Percentiles rank a stretch among this genome's conserved stretches.
phyloP scores from a whole-genome alignment of 441 rosid species.

The Corymbia citriodora region DNA sequence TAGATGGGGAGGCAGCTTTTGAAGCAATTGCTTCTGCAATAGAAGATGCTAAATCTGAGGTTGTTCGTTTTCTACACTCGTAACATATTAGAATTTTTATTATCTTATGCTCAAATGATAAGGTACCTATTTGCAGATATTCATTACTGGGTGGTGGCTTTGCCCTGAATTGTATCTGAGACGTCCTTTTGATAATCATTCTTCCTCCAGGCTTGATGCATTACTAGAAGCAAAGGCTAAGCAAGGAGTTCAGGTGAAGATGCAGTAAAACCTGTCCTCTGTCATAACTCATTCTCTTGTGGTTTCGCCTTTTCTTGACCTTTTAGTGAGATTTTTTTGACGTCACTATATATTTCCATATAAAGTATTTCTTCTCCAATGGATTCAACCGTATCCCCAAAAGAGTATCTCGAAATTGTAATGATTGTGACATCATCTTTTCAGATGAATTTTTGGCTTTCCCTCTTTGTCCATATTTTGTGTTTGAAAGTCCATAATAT shows the following conservation, averaged over 20 bases:
- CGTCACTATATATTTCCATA: not conserved
- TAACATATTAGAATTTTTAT: not conserved
- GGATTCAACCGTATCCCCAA: not conserved
- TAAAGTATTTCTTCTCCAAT: not conserved
- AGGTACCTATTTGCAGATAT: slow-evolving; percentile 54
- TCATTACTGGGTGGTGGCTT: slow-evolving; percentile 99
- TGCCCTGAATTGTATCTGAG: slow-evolving; percentile 98
- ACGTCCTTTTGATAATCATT: slow-evolving; percentile 71
- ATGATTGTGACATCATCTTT: not conserved
- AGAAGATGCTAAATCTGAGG: slow-evolving; percentile 97
- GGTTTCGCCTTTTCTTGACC: not conserved
- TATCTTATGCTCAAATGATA: not conserved
- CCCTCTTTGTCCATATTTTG: not conserved
- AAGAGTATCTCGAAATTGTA: not conserved
- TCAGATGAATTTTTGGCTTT: not conserved
- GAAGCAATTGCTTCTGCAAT: slow-evolving; percentile 86
- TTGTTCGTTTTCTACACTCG: not conserved
- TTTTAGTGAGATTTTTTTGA: not conserved
- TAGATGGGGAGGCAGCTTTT: slow-evolving; percentile 94
- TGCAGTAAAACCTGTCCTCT: not conserved
- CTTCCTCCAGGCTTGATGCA: slow-evolving; percentile 83
- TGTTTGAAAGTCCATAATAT: not conserved
- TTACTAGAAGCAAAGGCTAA: slow-evolving; percentile 97
- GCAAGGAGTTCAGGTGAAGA: slow-evolving; percentile 91
- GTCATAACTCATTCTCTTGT: not conserved